Conservation (phyloP, 2,329 filamentous ascomycete species). For the Simplicillium sp. region DNA sequence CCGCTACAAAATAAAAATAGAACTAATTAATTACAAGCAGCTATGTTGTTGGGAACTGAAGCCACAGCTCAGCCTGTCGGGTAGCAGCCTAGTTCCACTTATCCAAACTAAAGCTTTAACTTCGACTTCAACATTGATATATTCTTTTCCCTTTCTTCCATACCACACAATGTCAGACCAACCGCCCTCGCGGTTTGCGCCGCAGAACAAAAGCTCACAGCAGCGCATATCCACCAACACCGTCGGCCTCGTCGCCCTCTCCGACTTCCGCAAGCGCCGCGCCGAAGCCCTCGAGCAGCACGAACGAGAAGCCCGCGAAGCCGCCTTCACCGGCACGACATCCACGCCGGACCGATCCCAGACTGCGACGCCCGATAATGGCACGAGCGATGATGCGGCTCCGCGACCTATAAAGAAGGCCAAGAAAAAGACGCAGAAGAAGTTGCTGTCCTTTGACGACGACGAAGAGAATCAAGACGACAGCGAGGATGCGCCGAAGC, state of each 20-base stretch:
- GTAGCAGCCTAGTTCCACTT: too few relatives aligned
- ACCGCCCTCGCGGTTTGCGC: slow-evolving; percentile 54
- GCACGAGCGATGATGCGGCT: slow-evolving; percentile 21
- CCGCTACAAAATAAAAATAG: neutral
- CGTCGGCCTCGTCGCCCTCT: slow-evolving; percentile 82
- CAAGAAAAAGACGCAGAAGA: slow-evolving; percentile 30
- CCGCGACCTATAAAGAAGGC: slow-evolving; percentile 16
- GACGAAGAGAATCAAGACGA: slow-evolving; percentile 43
- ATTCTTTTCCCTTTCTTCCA: neutral
- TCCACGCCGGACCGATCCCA: slow-evolving; percentile 40
- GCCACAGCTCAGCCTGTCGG: too few relatives aligned
- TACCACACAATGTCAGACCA: slow-evolving; percentile 29
- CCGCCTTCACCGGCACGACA: slow-evolving; percentile 27
- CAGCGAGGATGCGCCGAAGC: slow-evolving; percentile 14
- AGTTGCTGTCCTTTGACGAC: slow-evolving; percentile 54
- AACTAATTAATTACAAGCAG: too few relatives aligned
- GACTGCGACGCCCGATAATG: slow-evolving; percentile 36
- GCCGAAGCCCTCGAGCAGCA: slow-evolving; percentile 90
- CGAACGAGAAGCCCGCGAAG: slow-evolving; percentile 68
- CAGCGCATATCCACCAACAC: slow-evolving; percentile 78
- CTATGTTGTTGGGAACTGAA: too few relatives aligned
- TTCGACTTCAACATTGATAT: neutral
- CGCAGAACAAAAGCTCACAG: slow-evolving; percentile 67
- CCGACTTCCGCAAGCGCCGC: slow-evolving; percentile 91
- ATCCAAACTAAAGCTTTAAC: too few relatives aligned